Evolutionary conservation across 768 basidiomycete genomes (phyloP), one percentile per base, ranked within the genome.

Genomic region (Tricholoma sp.): DNA sequence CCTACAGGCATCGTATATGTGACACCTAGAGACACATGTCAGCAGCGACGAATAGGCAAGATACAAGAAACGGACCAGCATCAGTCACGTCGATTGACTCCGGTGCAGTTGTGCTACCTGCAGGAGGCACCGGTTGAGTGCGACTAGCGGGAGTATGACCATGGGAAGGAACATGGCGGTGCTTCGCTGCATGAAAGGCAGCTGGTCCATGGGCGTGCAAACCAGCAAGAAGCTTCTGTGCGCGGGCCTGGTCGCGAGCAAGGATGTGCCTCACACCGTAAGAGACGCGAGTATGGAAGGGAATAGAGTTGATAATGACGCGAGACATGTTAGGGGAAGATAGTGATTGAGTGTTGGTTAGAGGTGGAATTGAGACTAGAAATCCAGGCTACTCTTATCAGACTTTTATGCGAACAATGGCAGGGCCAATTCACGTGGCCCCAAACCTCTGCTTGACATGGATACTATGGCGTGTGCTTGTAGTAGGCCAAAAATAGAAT

Each of bases 41-140:
- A 11, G 9, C 15, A 49, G n/a, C 8, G 7, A 45, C 55, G n/a
- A 41, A 51, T n/a, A 52, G 20, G 33, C n/a, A 32, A 49, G 31
- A 45, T 28, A 13, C 9, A 36, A 52, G 47, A 31, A 10, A 63
- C 67, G 32, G 55, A 75, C 79, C 76, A 52, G 84, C 72, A 65
- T 85, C 80, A 41, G 80, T 84, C 47, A 80, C 83, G 50, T 85
- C 80, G 56, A 85, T 77, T 48, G 74, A 78, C 51, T 60, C 66
- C 37, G 64, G 53, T 9, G 61, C 65, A 17, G 62, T 50, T 1
- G 58, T 47, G 37, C 60, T 61, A 20, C 60, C 63, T 45, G 58
- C 58, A 52, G 57, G 55, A 41, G 70, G 65, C 18, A 61, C 47
- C 3, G 4, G 47, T 4, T 48, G 47, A n/a, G 47, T 2, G 3